These are phyloP conservation scores for Penicillium nordicum DNA, from an alignment of 2,329 filamentous ascomycete genomes.

Conservation along the genomic window DNA sequence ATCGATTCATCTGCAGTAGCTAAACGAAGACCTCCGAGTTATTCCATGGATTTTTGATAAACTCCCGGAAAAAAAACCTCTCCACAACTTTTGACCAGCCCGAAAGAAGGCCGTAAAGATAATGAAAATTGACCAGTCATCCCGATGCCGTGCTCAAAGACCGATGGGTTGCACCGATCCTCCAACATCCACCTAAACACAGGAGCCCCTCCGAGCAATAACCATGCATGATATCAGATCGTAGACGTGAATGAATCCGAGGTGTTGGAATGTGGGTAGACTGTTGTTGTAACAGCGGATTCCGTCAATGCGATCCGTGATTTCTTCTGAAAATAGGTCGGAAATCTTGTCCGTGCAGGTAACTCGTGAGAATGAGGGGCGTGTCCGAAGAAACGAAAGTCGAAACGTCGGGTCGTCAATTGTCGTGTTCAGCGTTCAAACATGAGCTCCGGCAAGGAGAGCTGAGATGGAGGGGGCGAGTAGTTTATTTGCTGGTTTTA, in stretches of 20 bases:
- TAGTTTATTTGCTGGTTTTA: conserved; percentile 62
- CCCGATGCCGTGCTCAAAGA: conserved; percentile 21
- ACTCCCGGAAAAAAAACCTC: conserved; percentile 34
- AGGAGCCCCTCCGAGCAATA: conserved; percentile 27
- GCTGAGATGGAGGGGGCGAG: conserved; percentile 57
- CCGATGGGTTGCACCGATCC: conserved; percentile 12
- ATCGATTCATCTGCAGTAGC: conserved; percentile 29
- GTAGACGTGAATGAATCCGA: conserved; percentile 32
- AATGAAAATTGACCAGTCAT: conserved; percentile 38
- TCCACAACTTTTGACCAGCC: conserved; percentile 31
- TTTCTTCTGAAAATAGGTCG: conserved; percentile 16
- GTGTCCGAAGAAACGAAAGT: conserved; percentile 30
- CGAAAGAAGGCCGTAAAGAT: conserved; percentile 21
- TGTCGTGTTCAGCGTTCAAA: conserved; percentile 42
- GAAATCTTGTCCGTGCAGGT: conserved; percentile 18
- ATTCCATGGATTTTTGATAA: conserved; percentile 32
- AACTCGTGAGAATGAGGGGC: conserved; percentile 24
- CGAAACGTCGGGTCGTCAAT: conserved; percentile 33
- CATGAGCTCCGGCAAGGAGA: conserved; percentile 35
- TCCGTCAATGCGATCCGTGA: conserved; percentile 22
- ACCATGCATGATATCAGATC: conserved; percentile 27
- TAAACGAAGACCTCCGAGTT: conserved; percentile 24
- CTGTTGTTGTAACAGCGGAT: conserved; percentile 29
- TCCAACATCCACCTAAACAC: conserved; percentile 38
- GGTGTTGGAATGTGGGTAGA: conserved; percentile 24